Percentiles rank a stretch among this genome's conserved stretches.
phyloP scores from a whole-genome alignment of 257 asterid genomes.

The Nicotiana sylvestris region DNA sequence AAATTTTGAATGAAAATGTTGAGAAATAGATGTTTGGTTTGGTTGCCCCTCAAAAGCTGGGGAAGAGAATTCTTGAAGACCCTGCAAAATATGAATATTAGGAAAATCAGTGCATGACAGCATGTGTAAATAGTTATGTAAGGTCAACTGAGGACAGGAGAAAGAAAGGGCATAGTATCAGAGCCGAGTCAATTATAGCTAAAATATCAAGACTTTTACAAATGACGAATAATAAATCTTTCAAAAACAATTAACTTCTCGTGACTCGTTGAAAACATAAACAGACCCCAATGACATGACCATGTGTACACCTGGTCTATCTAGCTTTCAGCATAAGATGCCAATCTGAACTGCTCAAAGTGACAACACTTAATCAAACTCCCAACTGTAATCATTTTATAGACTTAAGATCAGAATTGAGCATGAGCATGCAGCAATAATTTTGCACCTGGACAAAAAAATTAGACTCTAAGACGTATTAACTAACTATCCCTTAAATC shows the following conservation, averaged over 20 bases:
- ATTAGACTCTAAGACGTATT: neutral
- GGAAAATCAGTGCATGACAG: conserved; percentile 11
- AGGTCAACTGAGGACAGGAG: neutral
- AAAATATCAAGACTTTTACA: neutral
- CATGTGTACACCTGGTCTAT: neutral
- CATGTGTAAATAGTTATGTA: neutral
- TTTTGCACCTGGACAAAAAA: neutral
- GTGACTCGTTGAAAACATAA: neutral
- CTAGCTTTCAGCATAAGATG: conserved; percentile 4
- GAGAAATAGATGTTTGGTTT: conserved; percentile 49
- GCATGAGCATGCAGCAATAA: neutral
- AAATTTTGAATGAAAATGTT: conserved; percentile 49
- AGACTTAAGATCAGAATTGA: neutral
- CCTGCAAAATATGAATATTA: conserved; percentile 42
- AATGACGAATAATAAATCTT: neutral
- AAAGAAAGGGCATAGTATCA: neutral
- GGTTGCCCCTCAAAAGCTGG: conserved; percentile 50
- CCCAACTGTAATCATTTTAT: neutral
- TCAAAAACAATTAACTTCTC: neutral
- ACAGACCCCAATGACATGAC: neutral
- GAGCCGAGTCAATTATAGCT: neutral
- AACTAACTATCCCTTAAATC: neutral
- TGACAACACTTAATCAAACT: neutral
- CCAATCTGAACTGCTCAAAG: neutral
- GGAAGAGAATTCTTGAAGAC: conserved; percentile 81